Evolutionary conservation across 2,329 filamentous ascomycete species (phyloP).

Genomic region (Colletotrichum neosansevieriae): DNA sequence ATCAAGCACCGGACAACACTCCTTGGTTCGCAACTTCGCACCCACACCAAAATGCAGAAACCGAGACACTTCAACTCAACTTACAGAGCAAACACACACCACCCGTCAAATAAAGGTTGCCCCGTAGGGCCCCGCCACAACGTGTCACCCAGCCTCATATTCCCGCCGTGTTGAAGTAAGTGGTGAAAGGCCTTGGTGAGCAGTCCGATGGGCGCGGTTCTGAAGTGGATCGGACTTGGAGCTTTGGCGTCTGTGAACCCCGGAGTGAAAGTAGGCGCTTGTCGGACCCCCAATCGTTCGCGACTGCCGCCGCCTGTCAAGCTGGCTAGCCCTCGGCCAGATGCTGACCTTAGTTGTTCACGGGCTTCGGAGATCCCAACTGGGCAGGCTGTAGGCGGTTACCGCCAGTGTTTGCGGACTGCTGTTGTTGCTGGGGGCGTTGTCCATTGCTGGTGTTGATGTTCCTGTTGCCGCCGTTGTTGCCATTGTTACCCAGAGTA

Average conservation of each 20-base stretch:
- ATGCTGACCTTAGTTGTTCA: constrained; percentile 7
- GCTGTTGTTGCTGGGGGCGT: constrained; percentile 18
- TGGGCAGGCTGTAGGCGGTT: constrained; percentile 10
- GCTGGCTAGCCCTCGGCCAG: neutral
- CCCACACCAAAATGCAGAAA: neutral
- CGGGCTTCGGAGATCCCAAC: constrained; percentile 17
- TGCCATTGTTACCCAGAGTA: constrained; percentile 9
- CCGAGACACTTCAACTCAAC: constrained; percentile 23
- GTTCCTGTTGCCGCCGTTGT: neutral
- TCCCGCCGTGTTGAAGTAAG: neutral
- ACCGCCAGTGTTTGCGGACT: neutral
- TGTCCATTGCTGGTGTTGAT: constrained; percentile 1
- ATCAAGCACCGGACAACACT: neutral
- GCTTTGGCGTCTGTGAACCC: neutral
- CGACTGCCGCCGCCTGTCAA: neutral
- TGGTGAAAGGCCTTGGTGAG: neutral
- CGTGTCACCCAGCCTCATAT: constrained; percentile 7
- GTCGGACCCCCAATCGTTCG: neutral
- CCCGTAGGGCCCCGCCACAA: constrained; percentile 10
- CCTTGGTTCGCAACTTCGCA: constrained; percentile 12
- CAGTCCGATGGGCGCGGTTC: neutral
- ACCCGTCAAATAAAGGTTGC: neutral
- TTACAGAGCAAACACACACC: constrained; percentile 9
- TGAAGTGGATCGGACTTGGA: neutral
- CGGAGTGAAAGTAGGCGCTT: neutral